Conservation (phyloP, 2,329 filamentous ascomycete species). For the Cadophora luteo-olivacea region DNA sequence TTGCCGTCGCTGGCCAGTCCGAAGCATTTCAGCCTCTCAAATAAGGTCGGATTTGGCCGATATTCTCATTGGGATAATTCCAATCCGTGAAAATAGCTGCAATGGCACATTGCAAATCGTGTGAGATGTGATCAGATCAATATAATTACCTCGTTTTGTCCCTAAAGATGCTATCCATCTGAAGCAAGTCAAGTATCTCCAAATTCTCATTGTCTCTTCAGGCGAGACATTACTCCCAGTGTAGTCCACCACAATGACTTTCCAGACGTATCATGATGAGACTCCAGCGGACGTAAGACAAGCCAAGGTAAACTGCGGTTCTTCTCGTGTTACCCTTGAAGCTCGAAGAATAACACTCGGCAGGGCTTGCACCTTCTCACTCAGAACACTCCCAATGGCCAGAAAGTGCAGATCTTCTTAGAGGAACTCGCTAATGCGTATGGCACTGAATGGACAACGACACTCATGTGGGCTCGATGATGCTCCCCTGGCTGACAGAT, state of each 20-base stretch:
- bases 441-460: too few species aligned
- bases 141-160: neutral
- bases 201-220: neutral
- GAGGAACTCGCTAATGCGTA: too few species aligned
- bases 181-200: neutral
- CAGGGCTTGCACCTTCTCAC: too few species aligned
- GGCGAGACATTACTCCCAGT: neutral
- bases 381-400: too few species aligned
- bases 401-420: too few species aligned
- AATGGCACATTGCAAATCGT: neutral
- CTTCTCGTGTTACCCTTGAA: too few species aligned
- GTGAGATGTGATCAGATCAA: neutral
- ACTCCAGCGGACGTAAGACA: too few species aligned
- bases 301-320: too few species aligned
- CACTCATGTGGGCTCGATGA: too few species aligned
- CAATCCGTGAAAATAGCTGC: neutral
- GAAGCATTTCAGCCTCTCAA: neutral
- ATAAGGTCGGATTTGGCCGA: neutral
- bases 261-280: neutral
- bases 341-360: too few species aligned
- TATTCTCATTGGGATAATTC: neutral
- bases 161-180: neutral
- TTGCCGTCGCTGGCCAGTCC: neutral
- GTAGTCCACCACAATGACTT: conserved; percentile 3
- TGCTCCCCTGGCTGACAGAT: too few species aligned